Conservation (phyloP, 2,329 filamentous ascomycete species). For the Aspergillus pseudoviridinutans region DNA sequence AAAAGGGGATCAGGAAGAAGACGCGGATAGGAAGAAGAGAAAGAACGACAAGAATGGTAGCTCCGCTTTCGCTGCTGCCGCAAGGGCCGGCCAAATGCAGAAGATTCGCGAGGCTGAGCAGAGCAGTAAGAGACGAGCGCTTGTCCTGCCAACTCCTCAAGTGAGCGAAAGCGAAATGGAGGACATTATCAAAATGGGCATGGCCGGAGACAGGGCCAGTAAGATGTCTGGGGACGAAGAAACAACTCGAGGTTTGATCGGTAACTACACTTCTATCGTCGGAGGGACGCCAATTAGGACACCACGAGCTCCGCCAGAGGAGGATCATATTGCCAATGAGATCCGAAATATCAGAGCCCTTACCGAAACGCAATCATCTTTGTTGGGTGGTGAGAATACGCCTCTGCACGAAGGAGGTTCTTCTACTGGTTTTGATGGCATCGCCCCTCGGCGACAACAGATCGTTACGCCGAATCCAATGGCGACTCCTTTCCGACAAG, state of each 20-base stretch:
- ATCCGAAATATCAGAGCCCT: slow-evolving; percentile 88
- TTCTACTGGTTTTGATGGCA: slow-evolving; percentile 85
- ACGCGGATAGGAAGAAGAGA: slow-evolving; percentile 72
- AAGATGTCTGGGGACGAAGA: slow-evolving; percentile 71
- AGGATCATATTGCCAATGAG: slow-evolving; percentile 95
- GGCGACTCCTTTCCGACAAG: slow-evolving; percentile 77
- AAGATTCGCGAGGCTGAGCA: slow-evolving; percentile 94
- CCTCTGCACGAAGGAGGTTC: slow-evolving; percentile 75
- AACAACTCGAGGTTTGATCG: slow-evolving; percentile 80
- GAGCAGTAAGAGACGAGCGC: slow-evolving; percentile 80
- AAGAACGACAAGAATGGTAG: slow-evolving; percentile 82
- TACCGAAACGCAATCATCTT: slow-evolving; percentile 87
- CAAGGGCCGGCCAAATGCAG: slow-evolving; percentile 91
- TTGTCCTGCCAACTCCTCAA: slow-evolving; percentile 85
- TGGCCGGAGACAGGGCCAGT: slow-evolving; percentile 83
- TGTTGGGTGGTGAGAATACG: slow-evolving; percentile 91
- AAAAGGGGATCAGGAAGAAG: slow-evolving; percentile 86
- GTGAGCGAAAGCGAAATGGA: slow-evolving; percentile 90
- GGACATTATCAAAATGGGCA: slow-evolving; percentile 98
- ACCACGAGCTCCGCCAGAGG: slow-evolving; percentile 82
- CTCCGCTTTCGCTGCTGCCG: slow-evolving; percentile 79
- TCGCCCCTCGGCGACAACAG: slow-evolving; percentile 72
- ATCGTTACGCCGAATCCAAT: slow-evolving; percentile 93
- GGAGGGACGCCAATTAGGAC: slow-evolving; percentile 85
- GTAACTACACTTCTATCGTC: slow-evolving; percentile 79